A percentile compares a stretch with the other conserved stretches of the same genome.
phyloP scores from a whole-genome alignment of 768 basidiomycete species.

The Kwoniella bestiolae region DNA sequence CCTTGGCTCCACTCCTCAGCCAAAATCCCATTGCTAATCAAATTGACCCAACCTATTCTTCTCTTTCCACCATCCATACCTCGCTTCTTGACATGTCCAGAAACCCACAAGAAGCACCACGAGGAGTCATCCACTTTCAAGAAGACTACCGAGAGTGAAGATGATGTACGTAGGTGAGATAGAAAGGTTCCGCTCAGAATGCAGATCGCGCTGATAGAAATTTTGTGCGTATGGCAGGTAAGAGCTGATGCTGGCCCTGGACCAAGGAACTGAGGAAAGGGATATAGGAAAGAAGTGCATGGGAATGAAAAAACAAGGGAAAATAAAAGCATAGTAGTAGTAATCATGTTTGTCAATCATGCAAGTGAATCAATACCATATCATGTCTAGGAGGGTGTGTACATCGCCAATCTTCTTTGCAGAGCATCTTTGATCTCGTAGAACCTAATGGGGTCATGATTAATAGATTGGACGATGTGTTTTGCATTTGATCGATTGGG shows the following conservation, averaged over 20 bases:
- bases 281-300: background rate
- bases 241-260: background rate
- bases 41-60: too few species aligned
- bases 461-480: too few species aligned
- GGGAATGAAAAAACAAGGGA: too few species aligned
- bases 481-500: too few species aligned
- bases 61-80: background rate
- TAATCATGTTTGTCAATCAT: too few species aligned
- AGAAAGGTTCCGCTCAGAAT: background rate
- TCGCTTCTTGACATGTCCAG: background rate
- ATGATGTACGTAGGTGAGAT: constrained; percentile 12
- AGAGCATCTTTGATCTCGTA: too few species aligned
- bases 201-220: background rate
- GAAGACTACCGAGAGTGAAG: constrained; percentile 13
- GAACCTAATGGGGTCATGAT: too few species aligned
- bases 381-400: too few species aligned
- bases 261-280: background rate
- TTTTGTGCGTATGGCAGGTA: background rate
- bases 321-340: too few species aligned
- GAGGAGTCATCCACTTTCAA: constrained; percentile 3
- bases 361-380: too few species aligned
- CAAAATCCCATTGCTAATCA: background rate
- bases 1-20: background rate
- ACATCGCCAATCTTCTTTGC: too few species aligned
- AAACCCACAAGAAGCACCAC: constrained; percentile 19